Conservation (phyloP, 345 rosid genomes). For the Stellera chamaejasme region DNA sequence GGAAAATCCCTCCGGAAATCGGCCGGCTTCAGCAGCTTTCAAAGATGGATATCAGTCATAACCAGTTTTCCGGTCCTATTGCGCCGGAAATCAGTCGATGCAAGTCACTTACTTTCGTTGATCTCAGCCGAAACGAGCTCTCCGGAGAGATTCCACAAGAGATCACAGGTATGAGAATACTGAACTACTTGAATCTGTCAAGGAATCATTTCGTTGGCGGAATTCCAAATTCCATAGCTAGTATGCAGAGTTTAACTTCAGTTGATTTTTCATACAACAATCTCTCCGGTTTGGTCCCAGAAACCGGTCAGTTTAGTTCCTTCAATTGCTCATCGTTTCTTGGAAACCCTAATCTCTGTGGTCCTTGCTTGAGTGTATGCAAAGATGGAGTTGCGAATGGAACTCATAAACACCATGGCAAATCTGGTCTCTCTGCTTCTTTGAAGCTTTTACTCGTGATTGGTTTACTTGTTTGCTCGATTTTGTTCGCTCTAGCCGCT, state of each 20-base stretch:
- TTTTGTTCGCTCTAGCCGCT: slow-evolving; percentile 55
- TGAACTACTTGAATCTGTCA: slow-evolving; percentile 79
- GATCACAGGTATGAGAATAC: slow-evolving; percentile 41
- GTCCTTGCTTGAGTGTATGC: slow-evolving; percentile 58
- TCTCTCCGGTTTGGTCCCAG: slow-evolving; percentile 71
- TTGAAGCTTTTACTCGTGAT: slow-evolving; percentile 75
- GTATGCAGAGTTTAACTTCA: slow-evolving; percentile 67
- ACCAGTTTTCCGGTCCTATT: slow-evolving; percentile 60
- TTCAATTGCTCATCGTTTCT: slow-evolving; percentile 80
- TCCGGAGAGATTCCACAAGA: slow-evolving; percentile 55
- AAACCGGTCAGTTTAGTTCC: slow-evolving; percentile 62
- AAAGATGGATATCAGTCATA: slow-evolving; percentile 64
- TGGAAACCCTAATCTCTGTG: slow-evolving; percentile 86
- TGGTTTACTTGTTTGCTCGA: slow-evolving; percentile 61
- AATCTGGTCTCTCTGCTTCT: slow-evolving; percentile 29
- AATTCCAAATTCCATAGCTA: slow-evolving; percentile 57
- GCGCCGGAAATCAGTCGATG: slow-evolving; percentile 64
- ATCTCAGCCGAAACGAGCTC: slow-evolving; percentile 61
- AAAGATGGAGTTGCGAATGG: slow-evolving; percentile 29
- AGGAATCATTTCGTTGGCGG: slow-evolving; percentile 57
- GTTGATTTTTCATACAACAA: slow-evolving; percentile 89
- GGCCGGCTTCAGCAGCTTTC: slow-evolving; percentile 43
- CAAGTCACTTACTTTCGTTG: slow-evolving; percentile 36
- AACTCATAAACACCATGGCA: slow-evolving; percentile 18
- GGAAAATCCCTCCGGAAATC: slow-evolving; percentile 58